Conservation (phyloP, 495 filamentous ascomycete genomes). For the Cryomyces minteri region DNA sequence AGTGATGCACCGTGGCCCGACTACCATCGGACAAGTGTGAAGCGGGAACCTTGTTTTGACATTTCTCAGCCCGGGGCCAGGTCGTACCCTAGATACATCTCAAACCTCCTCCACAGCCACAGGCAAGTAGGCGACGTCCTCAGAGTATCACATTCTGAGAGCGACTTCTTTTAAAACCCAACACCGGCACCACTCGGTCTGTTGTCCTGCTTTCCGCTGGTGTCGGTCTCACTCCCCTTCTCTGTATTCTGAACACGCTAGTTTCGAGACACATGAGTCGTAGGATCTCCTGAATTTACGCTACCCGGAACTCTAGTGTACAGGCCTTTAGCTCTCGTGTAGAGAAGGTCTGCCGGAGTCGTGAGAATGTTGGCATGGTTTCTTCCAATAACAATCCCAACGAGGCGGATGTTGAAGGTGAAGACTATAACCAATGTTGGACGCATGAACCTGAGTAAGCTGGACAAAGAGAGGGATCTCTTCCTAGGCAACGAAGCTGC, state of each 20-base stretch:
- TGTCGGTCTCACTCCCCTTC: conserved; percentile 49
- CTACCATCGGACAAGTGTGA: conserved; percentile 54
- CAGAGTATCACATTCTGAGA: conserved; percentile 46
- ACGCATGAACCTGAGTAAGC: conserved; percentile 33
- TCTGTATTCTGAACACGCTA: conserved; percentile 46
- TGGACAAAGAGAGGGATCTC: conserved; percentile 30
- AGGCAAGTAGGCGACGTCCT: conserved; percentile 39
- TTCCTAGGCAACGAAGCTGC: conserved; percentile 33
- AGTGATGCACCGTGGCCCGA: conserved; percentile 36
- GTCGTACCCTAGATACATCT: conserved; percentile 42
- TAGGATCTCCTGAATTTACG: conserved; percentile 44
- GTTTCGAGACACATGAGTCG: conserved; percentile 23
- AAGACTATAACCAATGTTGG: conserved; percentile 37
- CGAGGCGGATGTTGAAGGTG: conserved; percentile 29
- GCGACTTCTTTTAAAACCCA: conserved; percentile 45
- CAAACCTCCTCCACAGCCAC: conserved; percentile 47
- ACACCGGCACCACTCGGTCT: conserved; percentile 23
- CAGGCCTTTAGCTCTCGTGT: conserved; percentile 37
- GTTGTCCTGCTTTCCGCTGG: conserved; percentile 55
- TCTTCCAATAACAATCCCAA: conserved; percentile 19
- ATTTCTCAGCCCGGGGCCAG: conserved; percentile 22
- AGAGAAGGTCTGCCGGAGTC: conserved; percentile 20
- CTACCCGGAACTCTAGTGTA: conserved; percentile 23
- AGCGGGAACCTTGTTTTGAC: conserved; percentile 38
- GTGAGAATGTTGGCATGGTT: conserved; percentile 22